Percentiles rank a stretch among this genome's conserved stretches.
phyloP scores from a whole-genome alignment of 2,329 filamentous ascomycete species.

The Ophiostoma novo-ulmi region DNA sequence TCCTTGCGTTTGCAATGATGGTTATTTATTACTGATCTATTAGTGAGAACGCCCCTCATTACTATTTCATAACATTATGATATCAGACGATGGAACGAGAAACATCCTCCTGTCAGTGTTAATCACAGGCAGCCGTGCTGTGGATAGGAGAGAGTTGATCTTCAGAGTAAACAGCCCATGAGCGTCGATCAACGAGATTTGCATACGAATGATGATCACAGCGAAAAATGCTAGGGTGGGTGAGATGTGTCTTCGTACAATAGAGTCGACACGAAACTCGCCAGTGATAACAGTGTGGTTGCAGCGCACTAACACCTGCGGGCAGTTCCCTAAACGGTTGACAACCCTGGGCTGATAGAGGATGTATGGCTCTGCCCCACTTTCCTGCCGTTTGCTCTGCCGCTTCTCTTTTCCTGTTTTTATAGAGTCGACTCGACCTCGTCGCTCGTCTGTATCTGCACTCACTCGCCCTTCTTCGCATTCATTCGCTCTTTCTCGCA shows the following conservation, averaged over 20 bases:
- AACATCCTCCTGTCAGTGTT: no score
- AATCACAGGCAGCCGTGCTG: no score
- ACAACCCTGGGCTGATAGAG: neutral
- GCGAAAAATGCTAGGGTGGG: no score
- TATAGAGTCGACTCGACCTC: no score
- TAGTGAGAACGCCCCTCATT: neutral
- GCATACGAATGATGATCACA: neutral
- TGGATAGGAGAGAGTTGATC: neutral
- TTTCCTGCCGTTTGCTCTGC: neutral
- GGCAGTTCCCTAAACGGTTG: constrained; percentile 3
- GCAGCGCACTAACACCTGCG: neutral
- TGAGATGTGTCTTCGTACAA: no score
- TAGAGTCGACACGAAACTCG: neutral
- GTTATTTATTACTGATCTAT: no score
- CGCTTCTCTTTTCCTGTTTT: neutral
- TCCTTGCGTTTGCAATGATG: neutral
- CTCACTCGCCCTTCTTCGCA: neutral
- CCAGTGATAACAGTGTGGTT: neutral
- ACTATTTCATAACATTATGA: neutral
- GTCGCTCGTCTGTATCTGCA: neutral
- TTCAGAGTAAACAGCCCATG: neutral
- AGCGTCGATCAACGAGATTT: neutral
- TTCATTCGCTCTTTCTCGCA: neutral
- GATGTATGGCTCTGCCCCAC: neutral
- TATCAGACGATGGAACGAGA: no score